phyloP scores from a whole-genome alignment of 1,284 basidiomycete genomes.

The Neonothopanus nambi region DNA sequence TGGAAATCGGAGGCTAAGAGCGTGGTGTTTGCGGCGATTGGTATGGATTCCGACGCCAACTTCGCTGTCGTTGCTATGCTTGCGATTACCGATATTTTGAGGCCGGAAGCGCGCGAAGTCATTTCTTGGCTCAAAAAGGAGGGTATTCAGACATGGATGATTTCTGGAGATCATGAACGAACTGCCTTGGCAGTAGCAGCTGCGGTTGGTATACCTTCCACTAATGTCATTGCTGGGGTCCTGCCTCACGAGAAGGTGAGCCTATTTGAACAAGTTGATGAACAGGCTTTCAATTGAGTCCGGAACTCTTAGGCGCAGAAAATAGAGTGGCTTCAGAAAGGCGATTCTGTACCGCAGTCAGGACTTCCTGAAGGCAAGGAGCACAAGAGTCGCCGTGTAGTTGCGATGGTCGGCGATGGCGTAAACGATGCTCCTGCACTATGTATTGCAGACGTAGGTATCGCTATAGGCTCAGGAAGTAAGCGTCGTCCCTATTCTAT shows the following conservation, averaged over 20 bases:
- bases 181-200: slow-evolving; percentile 77
- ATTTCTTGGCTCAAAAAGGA: slow-evolving; percentile 50
- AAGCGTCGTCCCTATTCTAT: slow-evolving; percentile 21
- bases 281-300: neutral
- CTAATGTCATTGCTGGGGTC: slow-evolving; percentile 75
- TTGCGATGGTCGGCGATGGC: slow-evolving; percentile 78
- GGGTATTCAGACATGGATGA: slow-evolving; percentile 70
- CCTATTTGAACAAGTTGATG: slow-evolving; percentile 13
- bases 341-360: slow-evolving; percentile 29
- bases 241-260: slow-evolving; percentile 75
- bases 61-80: slow-evolving; percentile 63
- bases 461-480: slow-evolving; percentile 78
- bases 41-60: slow-evolving; percentile 29
- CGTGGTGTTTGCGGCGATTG: slow-evolving; percentile 65
- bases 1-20: slow-evolving; percentile 75
- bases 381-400: slow-evolving; percentile 40
- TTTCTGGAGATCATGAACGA: slow-evolving; percentile 75
- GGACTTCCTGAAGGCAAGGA: slow-evolving; percentile 36
- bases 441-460: slow-evolving; percentile 70
- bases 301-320: slow-evolving; percentile 58
- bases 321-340: slow-evolving; percentile 55
- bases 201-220: slow-evolving; percentile 61
- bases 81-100: slow-evolving; percentile 66
- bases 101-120: slow-evolving; percentile 58
- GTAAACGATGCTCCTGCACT: slow-evolving; percentile 81